phyloP scores from a whole-genome alignment of 495 filamentous ascomycete genomes.

The Xanthoparmelia taractica region DNA sequence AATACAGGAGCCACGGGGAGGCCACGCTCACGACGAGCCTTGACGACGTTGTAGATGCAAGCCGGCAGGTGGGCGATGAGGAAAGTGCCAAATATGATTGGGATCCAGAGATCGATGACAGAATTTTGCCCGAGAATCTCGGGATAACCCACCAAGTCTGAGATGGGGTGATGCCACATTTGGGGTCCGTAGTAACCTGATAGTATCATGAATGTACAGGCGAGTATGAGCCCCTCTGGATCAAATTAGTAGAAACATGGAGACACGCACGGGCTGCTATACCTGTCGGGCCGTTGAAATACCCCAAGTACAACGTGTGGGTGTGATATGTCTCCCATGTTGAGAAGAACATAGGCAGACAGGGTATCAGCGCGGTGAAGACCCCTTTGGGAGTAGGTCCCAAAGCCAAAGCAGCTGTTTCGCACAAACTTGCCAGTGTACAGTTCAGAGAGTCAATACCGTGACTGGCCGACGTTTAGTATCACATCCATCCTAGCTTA shows the following conservation, averaged over 20 bases:
- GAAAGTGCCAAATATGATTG: conserved; percentile 62
- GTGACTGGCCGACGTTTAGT: conserved; percentile 46
- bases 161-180: conserved; percentile 74
- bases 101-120: conserved; percentile 81
- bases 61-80: conserved; percentile 74
- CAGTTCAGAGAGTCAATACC: conserved; percentile 98
- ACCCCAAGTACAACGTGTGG: conserved; percentile 92
- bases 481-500: conserved; percentile 26
- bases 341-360: conserved; percentile 96
- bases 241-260: conserved; percentile 17
- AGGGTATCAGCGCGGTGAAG: conserved; percentile 85
- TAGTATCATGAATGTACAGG: conserved; percentile 72
- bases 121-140: conserved; percentile 56
- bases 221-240: conserved; percentile 78
- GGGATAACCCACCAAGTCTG: conserved; percentile 52
- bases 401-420: conserved; percentile 85
- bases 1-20: conserved; percentile 79
- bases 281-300: conserved; percentile 90
- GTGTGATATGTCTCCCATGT: conserved; percentile 99
- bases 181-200: conserved; percentile 82
- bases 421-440: conserved; percentile 78
- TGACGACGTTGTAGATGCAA: conserved; percentile 71
- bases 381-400: conserved; percentile 74
- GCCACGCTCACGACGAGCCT: conserved; percentile 60
- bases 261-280: neutral